Percentiles rank a stretch among this genome's conserved stretches.
Evolutionary conservation across 2,329 filamentous ascomycete genomes (phyloP).

Genomic region (Hymenoscyphus occultus): DNA sequence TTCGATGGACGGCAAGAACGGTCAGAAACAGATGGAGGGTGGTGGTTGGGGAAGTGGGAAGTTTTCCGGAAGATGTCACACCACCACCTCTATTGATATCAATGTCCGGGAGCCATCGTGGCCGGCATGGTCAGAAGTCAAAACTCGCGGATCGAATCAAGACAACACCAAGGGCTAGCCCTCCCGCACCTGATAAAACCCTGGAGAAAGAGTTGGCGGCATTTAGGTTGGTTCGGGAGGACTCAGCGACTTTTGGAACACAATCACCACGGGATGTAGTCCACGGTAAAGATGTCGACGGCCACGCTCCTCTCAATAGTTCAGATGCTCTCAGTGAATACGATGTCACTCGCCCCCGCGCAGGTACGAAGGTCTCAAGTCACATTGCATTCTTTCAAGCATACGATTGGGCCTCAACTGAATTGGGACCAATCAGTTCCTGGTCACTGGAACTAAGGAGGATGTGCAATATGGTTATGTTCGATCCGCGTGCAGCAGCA

Average conservation of each 20-base stretch:
- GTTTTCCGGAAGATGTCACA: background rate
- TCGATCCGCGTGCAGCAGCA: constrained; percentile 38
- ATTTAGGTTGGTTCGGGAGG: constrained; percentile 17
- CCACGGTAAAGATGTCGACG: background rate
- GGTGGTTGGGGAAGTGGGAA: constrained; percentile 20
- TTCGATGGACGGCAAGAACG: constrained; percentile 26
- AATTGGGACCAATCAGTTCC: constrained; percentile 40
- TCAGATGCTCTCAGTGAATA: constrained; percentile 16
- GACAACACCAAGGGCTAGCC: background rate
- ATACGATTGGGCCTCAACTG: constrained; percentile 43
- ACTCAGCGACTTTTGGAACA: constrained; percentile 11
- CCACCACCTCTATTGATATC: background rate
- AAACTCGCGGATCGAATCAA: background rate
- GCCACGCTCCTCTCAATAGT: background rate
- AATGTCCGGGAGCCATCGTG: background rate
- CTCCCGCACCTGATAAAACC: background rate
- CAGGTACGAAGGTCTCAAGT: constrained; percentile 19
- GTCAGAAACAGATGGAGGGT: constrained; percentile 27
- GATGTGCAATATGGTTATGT: constrained; percentile 37
- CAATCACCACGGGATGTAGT: background rate
- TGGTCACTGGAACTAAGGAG: constrained; percentile 44
- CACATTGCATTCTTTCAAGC: constrained; percentile 33
- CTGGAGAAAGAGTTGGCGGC: constrained; percentile 18
- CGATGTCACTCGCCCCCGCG: constrained; percentile 27
- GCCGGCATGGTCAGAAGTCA: background rate